phyloP scores from a whole-genome alignment of 345 rosid genomes.

The Alliaria petiolata region DNA sequence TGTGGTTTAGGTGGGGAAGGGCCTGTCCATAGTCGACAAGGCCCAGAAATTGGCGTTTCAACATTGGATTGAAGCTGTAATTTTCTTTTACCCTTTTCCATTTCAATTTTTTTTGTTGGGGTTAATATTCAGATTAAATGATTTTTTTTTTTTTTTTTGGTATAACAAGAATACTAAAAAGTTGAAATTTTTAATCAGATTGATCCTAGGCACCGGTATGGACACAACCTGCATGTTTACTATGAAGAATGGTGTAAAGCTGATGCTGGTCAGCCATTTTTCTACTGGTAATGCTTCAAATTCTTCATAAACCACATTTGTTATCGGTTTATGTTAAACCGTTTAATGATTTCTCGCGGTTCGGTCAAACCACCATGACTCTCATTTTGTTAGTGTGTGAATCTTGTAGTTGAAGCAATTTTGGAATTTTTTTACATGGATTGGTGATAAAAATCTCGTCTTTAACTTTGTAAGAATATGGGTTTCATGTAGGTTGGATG shows the following conservation, averaged over 20 bases:
- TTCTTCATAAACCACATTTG: neutral
- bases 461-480: neutral
- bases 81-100: neutral
- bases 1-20: slow-evolving; percentile 65
- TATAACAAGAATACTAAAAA: neutral
- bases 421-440: neutral
- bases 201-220: slow-evolving; percentile 94
- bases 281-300: slow-evolving; percentile 54
- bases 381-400: neutral
- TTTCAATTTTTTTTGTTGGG: neutral
- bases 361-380: neutral
- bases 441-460: neutral
- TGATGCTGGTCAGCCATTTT: slow-evolving; percentile 86
- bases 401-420: slow-evolving; percentile 11
- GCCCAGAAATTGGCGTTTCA: slow-evolving; percentile 88
- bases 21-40: slow-evolving; percentile 55
- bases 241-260: slow-evolving; percentile 71
- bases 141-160: neutral
- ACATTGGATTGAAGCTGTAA: slow-evolving; percentile 85
- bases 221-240: slow-evolving; percentile 73
- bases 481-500: slow-evolving; percentile 63
- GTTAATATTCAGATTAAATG: neutral
- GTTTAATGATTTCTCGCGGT: neutral
- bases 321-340: neutral
- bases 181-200: slow-evolving; percentile 38